Percentiles rank a stretch among this genome's conserved stretches.
phyloP scores from a whole-genome alignment of 2,329 filamentous ascomycete species.

The Colletotrichum tropicicola region DNA sequence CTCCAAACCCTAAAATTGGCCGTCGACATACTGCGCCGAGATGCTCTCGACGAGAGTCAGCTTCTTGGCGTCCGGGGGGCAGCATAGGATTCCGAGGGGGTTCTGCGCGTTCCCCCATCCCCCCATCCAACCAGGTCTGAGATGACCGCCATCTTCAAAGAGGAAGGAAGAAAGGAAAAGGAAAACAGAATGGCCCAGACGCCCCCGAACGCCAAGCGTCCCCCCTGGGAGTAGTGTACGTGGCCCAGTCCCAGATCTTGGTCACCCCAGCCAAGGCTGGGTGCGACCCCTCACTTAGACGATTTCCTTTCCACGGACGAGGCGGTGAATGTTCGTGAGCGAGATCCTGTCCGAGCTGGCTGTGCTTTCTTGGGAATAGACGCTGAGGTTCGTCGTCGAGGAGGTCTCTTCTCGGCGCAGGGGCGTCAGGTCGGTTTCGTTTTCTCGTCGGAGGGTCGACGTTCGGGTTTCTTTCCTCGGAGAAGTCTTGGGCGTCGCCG shows the following conservation, averaged over 20 bases:
- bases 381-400: constrained; percentile 11
- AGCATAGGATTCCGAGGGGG: constrained; percentile 7
- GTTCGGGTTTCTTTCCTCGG: constrained; percentile 4
- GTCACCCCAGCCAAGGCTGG: neutral
- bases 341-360: constrained; percentile 10
- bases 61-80: constrained; percentile 23
- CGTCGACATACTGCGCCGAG: constrained; percentile 18
- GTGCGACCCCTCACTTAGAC: constrained; percentile 14
- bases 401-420: constrained; percentile 22
- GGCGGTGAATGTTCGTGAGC: constrained; percentile 17
- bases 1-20: constrained; percentile 24
- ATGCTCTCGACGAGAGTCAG: constrained; percentile 17
- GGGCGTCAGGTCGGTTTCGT: constrained; percentile 17
- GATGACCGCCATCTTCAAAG: neutral
- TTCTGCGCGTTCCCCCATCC: neutral
- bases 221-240: constrained; percentile 5
- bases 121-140: constrained; percentile 3
- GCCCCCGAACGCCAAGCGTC: constrained; percentile 12
- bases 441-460: constrained; percentile 12
- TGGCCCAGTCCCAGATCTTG: too few relatives aligned
- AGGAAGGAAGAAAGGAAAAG: neutral
- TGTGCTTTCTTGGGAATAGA: constrained; percentile 20
- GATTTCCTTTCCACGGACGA: constrained; percentile 16
- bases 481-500: neutral
- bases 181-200: constrained; percentile 4